These are phyloP conservation scores for Cardiospermum halicacabum DNA, from an alignment of 345 rosid species.

Conservation along the genomic window DNA sequence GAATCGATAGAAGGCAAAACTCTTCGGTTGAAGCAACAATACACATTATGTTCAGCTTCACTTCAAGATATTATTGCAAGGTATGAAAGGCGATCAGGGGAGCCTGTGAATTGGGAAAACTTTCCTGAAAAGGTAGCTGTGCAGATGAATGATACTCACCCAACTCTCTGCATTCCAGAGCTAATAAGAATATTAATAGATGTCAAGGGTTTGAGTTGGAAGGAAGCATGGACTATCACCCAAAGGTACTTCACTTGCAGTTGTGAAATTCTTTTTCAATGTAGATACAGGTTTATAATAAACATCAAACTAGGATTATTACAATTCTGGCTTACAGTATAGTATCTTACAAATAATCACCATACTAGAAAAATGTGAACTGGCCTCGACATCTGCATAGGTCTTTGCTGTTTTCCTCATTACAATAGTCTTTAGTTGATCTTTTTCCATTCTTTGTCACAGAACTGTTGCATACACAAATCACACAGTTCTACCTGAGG, in stretches of 20 bases:
- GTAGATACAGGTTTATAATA: not conserved
- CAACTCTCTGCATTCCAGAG: slow-evolving; percentile 48
- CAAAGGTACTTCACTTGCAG: slow-evolving; percentile 24
- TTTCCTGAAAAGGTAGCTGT: slow-evolving; percentile 49
- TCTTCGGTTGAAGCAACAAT: slow-evolving; percentile 51
- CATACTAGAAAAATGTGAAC: not conserved
- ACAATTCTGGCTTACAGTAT: not conserved
- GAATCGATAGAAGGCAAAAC: slow-evolving; percentile 44
- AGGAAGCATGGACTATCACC: slow-evolving; percentile 48
- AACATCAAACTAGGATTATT: not conserved
- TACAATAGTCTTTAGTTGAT: not conserved
- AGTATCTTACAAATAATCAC: not conserved
- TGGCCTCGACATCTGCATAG: not conserved
- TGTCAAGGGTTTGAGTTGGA: slow-evolving; percentile 45
- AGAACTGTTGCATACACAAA: slow-evolving; percentile 53
- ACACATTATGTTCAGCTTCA: slow-evolving; percentile 49
- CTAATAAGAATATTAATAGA: slow-evolving; percentile 46
- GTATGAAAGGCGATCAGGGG: slow-evolving; percentile 38
- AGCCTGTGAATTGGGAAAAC: slow-evolving; percentile 31
- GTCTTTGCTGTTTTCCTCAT: not conserved
- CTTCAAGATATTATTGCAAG: slow-evolving; percentile 45
- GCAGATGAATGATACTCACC: slow-evolving; percentile 58
- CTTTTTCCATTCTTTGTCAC: slow-evolving; percentile 5
- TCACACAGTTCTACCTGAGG: slow-evolving; percentile 51
- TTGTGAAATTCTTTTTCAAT: not conserved